Percentiles rank a stretch among this genome's conserved stretches.
Conservation (phyloP, 192 early-diverging fungal species). For the Entomortierella lignicola region DNA sequence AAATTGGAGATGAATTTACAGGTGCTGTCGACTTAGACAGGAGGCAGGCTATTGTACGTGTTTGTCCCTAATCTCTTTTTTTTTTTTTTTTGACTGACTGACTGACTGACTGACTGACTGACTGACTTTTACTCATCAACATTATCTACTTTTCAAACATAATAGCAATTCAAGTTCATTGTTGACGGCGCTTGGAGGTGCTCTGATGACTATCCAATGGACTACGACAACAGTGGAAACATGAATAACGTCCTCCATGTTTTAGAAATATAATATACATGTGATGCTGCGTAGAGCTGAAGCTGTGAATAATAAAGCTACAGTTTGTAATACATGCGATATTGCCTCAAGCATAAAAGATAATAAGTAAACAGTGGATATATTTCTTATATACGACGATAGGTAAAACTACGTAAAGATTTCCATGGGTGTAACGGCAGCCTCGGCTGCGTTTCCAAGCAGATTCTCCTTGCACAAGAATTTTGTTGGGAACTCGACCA, state of each 20-base stretch:
- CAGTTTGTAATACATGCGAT: too few species aligned
- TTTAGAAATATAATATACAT: too few species aligned
- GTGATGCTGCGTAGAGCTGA: too few species aligned
- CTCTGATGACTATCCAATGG: constrained; percentile 48
- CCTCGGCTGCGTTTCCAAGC: constrained; percentile 56
- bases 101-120: too few species aligned
- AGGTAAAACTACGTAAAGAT: constrained; percentile 62
- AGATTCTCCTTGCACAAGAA: constrained; percentile 67
- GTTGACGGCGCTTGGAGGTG: constrained; percentile 58
- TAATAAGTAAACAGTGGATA: too few species aligned
- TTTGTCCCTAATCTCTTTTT: too few species aligned
- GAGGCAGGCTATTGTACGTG: constrained; percentile 33
- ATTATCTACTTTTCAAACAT: too few species aligned
- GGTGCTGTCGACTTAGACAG: constrained; percentile 30
- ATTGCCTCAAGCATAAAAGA: too few species aligned
- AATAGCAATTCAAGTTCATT: constrained; percentile 55
- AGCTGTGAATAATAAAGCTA: too few species aligned
- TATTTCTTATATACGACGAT: too few species aligned
- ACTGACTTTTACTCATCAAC: too few species aligned
- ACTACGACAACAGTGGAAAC: constrained; percentile 33
- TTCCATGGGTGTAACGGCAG: constrained; percentile 62
- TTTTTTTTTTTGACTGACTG: too few species aligned
- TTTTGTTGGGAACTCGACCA: constrained; percentile 64
- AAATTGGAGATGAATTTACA: constrained; percentile 22
- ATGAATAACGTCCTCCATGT: constrained; percentile 31